phyloP scores from a whole-genome alignment of 768 basidiomycete genomes.

The Filobasidium floriforme region DNA sequence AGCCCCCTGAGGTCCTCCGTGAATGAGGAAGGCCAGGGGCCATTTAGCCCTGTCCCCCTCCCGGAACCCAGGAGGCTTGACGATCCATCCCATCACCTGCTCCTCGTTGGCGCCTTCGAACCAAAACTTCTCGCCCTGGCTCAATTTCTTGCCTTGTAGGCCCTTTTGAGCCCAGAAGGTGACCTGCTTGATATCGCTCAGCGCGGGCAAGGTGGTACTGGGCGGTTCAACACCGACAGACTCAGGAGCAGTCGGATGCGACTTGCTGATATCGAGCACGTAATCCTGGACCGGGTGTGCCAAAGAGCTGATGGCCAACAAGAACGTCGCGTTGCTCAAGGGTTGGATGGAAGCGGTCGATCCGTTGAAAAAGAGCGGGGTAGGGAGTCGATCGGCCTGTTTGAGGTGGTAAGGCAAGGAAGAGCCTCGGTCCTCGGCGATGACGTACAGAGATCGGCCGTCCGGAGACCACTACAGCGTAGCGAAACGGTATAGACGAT shows the following conservation, averaged over 20 bases:
- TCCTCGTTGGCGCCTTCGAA: constrained; percentile 73
- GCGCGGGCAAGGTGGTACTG: constrained; percentile 27
- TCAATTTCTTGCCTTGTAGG: constrained; percentile 53
- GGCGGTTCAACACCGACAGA: background rate
- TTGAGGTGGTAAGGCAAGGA: constrained; percentile 44
- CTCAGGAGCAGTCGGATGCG: constrained; percentile 32
- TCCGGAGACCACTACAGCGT: constrained; percentile 62
- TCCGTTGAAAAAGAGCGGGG: constrained; percentile 33
- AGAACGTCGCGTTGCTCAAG: constrained; percentile 56
- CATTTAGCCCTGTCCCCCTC: constrained; percentile 54
- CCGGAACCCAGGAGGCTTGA: constrained; percentile 73
- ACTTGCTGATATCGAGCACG: constrained; percentile 49
- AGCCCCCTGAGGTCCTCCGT: constrained; percentile 63
- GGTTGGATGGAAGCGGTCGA: constrained; percentile 50
- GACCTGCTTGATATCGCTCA: constrained; percentile 49
- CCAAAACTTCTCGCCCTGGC: constrained; percentile 71
- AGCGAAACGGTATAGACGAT: background rate
- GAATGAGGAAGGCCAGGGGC: constrained; percentile 73
- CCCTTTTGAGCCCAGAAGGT: constrained; percentile 57
- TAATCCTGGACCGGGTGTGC: constrained; percentile 73
- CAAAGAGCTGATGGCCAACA: constrained; percentile 68
- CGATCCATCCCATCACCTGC: constrained; percentile 73
- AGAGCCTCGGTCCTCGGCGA: constrained; percentile 69
- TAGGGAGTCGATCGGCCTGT: constrained; percentile 32
- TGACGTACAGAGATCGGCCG: constrained; percentile 61